Evolutionary conservation across 2,329 filamentous ascomycete species (phyloP), one percentile per base, ranked within the genome.

Genomic region (Venturia carpophila): DNA sequence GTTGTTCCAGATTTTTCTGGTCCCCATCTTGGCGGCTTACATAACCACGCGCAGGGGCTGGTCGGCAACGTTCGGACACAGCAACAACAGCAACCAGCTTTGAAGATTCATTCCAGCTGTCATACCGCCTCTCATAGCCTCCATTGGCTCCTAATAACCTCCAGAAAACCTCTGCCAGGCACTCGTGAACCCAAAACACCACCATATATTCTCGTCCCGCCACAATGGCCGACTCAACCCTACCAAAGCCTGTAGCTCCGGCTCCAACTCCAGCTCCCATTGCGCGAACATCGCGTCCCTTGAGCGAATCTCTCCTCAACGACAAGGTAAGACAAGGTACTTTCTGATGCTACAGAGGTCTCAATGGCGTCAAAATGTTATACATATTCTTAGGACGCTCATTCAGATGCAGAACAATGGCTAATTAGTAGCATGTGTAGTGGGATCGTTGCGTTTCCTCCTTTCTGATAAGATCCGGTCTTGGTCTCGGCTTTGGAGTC

Each of bases 361-460:
- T 17, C 10, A 47, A 5, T 42, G n/a, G 63, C 27, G 37, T 43
- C 45, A 5, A 43, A 19, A 21, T 11, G 6, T 2, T 6, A n/a
- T 3, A 37, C 19, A 17, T 2, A 21, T 17, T 52, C 10, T 39
- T 60, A 47, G 24, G 19, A 17, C 9, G 15, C 41, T 63, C 41
- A 39, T 17, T 13, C 60, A 60, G 60, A 58, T 52, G 24, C 61
- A 52, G 7, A 60, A 58, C 62, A 27, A 61, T 27, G 11, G 60
- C 60, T 42, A 63, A 63, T 9, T 6, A 30, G 43, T 41, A 15
- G 45, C 24, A 62, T n/a, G 13, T 60, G n/a, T 65, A 99, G 94
- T 99, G 94, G 94, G 94, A 99, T 78, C 93, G 90, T 81, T 97
- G 94, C 80, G 87, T 99, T 72, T 97, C 94, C 72, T 97, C 95